Base-by-base conservation (phyloP, 108 stramenopile species). In the Schizochytrium sp. region DNA sequence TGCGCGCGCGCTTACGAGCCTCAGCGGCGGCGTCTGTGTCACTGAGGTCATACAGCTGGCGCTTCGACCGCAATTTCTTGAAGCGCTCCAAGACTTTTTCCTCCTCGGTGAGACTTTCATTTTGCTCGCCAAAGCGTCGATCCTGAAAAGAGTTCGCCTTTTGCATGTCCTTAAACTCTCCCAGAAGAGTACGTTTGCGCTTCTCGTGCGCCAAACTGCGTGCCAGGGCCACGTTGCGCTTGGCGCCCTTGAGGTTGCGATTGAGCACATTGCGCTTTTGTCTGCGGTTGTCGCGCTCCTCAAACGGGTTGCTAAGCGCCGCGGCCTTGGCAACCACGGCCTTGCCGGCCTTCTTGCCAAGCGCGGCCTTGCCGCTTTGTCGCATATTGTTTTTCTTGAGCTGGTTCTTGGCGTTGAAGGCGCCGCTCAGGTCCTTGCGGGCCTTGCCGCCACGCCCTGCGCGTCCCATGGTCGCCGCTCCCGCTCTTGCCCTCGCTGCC, bases 251-350 rank as follows among this genome's bases (percentile, higher is more conserved):
- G 87, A 90, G 87, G n/a, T 44, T 87, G 12, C 90, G 87, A 60
- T 90, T 90, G 19, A 90, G 47, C n/a, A 88, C 83, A 60, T 90
- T 59, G 57, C 72, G 90, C 48, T 90, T 90, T 34, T 88, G 87
- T n/a, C 69, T 25, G 29, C 59, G 47, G 60, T 90, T 90, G 63
- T 87, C 87, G 48, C 87, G 87, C 72, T 72, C 58, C 29, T 90
- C 90, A 63, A 90, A 90, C 21, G 90, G 90, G 60, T 90, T 89
- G 34, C 58, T 87, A 19, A 43, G 28, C 14, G 25, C 29, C 19
- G 87, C 87, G 19, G 87, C 25, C 58, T 87, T 69, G 63, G 63
- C 63, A 12, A 3, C 41, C 34, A 69, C 63, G 0, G 25, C 41
- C 63, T 69, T 69, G 63, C 34, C 63, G 63, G 41, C 63, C 10